phyloP scores from a whole-genome alignment of 2,329 filamentous ascomycete species.

The Pyrenophora graminea region DNA sequence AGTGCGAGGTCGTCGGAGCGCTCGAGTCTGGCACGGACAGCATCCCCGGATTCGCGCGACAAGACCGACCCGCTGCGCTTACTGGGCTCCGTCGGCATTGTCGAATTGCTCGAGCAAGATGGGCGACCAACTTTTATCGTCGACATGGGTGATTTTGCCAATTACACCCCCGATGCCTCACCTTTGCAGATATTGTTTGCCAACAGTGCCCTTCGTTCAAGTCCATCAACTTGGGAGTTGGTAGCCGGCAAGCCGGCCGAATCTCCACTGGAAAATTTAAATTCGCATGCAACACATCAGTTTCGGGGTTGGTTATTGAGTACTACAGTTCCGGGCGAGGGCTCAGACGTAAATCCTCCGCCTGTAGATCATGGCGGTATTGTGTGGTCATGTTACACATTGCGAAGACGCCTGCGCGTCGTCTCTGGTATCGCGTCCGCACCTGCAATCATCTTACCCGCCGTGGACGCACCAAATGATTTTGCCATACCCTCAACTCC shows the following conservation, averaged over 20 bases:
- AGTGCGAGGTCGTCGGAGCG: conserved; percentile 61
- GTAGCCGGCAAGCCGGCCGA: conserved; percentile 54
- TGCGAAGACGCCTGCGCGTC: conserved; percentile 70
- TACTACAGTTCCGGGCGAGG: conserved; percentile 58
- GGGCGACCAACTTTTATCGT: conserved; percentile 76
- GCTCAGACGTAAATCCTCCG: conserved; percentile 55
- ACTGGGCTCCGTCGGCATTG: conserved; percentile 67
- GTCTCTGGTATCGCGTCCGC: conserved; percentile 57
- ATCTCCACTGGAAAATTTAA: conserved; percentile 43
- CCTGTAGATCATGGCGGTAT: conserved; percentile 65
- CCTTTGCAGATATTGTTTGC: conserved; percentile 67
- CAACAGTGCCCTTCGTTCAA: conserved; percentile 68
- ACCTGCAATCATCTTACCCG: conserved; percentile 23
- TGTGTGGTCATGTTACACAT: conserved; percentile 71
- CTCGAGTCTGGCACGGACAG: conserved; percentile 53
- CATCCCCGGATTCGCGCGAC: conserved; percentile 58
- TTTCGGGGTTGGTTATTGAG: conserved; percentile 74
- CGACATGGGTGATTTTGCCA: conserved; percentile 65
- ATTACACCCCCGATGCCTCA: conserved; percentile 52
- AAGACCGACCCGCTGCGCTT: conserved; percentile 58
- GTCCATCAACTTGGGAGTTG: conserved; percentile 59
- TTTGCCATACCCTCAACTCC: conserved; percentile 34
- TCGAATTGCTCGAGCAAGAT: conserved; percentile 77
- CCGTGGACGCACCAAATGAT: conserved; percentile 43
- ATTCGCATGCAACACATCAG: conserved; percentile 41